These are phyloP conservation scores for Catenaria anguillulae DNA, from an alignment of 371 early-diverging fungal species.

Conservation along the genomic window DNA sequence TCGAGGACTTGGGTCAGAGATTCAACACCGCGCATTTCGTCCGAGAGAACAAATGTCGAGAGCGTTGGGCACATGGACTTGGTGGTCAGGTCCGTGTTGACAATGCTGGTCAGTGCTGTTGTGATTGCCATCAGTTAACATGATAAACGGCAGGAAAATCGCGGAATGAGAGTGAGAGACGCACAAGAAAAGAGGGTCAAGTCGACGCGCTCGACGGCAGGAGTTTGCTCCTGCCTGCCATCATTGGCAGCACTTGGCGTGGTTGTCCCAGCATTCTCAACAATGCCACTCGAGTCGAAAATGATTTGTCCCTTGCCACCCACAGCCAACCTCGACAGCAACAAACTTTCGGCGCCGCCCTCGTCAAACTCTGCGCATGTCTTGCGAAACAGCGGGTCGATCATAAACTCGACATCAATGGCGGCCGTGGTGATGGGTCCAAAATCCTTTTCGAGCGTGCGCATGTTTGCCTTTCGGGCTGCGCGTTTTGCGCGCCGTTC, in stretches of 20 bases:
- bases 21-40: slow-evolving; percentile 18
- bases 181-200: too few relatives aligned
- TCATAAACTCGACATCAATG: slow-evolving; percentile 77
- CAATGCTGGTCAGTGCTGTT: too few relatives aligned
- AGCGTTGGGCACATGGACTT: slow-evolving; percentile 21
- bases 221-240: too few relatives aligned
- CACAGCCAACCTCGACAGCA: slow-evolving; percentile 71
- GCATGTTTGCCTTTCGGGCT: slow-evolving; percentile 18
- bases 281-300: slow-evolving; percentile 87
- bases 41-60: slow-evolving; percentile 19
- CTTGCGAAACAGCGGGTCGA: slow-evolving; percentile 95
- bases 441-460: slow-evolving; percentile 69
- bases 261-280: too few relatives aligned
- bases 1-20: slow-evolving; percentile 17
- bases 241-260: too few relatives aligned
- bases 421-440: slow-evolving; percentile 61
- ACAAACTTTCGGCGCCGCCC: slow-evolving; percentile 86
- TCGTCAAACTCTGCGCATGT: slow-evolving; percentile 96
- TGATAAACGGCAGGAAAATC: too few relatives aligned
- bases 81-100: slow-evolving; percentile 13
- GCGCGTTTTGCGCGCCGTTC: too few relatives aligned
- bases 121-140: too few relatives aligned
- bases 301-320: slow-evolving; percentile 72
- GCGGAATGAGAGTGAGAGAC: too few relatives aligned
- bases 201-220: too few relatives aligned